Percentiles rank a stretch among this genome's conserved stretches.
These are phyloP conservation scores for Celoporthe dispersa DNA, from an alignment of 2,329 filamentous ascomycete species.

Conservation along the genomic window DNA sequence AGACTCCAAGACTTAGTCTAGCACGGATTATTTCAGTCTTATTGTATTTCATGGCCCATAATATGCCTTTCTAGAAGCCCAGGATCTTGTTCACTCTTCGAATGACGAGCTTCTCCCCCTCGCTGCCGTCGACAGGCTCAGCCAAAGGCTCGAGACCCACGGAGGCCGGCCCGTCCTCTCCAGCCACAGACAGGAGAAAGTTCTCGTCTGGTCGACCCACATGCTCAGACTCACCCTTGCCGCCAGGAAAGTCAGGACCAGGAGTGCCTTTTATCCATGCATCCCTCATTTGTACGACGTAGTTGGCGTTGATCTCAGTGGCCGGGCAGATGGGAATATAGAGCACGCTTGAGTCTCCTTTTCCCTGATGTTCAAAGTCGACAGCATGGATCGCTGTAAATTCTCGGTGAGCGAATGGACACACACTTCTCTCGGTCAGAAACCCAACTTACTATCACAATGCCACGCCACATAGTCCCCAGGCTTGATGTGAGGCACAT, in stretches of 20 bases:
- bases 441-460: constrained; percentile 57
- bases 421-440: neutral
- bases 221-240: constrained; percentile 66
- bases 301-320: constrained; percentile 74
- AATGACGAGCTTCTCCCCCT: constrained; percentile 21
- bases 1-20: neutral
- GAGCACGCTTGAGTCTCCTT: constrained; percentile 77
- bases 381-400: constrained; percentile 72
- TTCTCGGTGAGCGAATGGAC: neutral
- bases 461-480: constrained; percentile 86
- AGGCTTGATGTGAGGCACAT: constrained; percentile 69
- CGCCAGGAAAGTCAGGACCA: constrained; percentile 73
- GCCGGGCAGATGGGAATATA: constrained; percentile 89
- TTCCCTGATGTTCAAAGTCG: constrained; percentile 75
- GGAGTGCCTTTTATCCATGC: constrained; percentile 71
- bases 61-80: constrained; percentile 1
- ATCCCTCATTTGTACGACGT: constrained; percentile 71
- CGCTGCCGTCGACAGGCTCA: constrained; percentile 9
- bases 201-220: constrained; percentile 45
- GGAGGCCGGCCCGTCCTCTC: constrained; percentile 19
- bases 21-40: neutral
- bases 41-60: neutral
- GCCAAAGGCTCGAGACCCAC: constrained; percentile 22
- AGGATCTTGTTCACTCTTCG: constrained; percentile 24
- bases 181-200: constrained; percentile 16